These are phyloP conservation scores for Seiridium cupressi DNA, from an alignment of 2,329 filamentous ascomycete species.

Conservation along the genomic window DNA sequence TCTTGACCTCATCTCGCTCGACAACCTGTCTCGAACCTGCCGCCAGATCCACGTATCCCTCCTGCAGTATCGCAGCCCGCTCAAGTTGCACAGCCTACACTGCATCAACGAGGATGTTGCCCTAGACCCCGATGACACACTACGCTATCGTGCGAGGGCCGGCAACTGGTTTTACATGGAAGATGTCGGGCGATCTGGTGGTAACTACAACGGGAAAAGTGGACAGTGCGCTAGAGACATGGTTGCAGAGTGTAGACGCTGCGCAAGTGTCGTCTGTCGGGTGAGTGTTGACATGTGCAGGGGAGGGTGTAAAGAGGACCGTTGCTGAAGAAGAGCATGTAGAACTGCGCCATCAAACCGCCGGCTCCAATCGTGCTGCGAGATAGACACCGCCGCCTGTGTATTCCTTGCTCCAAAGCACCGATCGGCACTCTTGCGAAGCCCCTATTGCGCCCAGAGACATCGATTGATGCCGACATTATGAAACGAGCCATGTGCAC, in stretches of 20 bases:
- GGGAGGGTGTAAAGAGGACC: too few relatives aligned
- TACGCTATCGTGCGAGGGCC: conserved; percentile 57
- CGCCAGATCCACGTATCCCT: conserved; percentile 76
- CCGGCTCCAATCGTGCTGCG: conserved; percentile 66
- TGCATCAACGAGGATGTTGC: conserved; percentile 70
- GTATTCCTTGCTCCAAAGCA: conserved; percentile 69
- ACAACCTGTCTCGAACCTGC: conserved; percentile 79
- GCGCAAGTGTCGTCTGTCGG: conserved; percentile 75
- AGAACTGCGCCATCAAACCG: conserved; percentile 91
- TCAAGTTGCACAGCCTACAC: conserved; percentile 73
- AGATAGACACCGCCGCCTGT: conserved; percentile 78
- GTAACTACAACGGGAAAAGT: conserved; percentile 63
- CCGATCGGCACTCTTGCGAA: conserved; percentile 59
- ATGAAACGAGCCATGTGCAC: conserved; percentile 56
- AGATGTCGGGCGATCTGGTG: conserved; percentile 41
- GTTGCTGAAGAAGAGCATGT: conserved; percentile 5
- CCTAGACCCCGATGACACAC: conserved; percentile 53
- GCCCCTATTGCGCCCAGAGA: conserved; percentile 40
- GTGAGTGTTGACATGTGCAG: conserved; percentile 46
- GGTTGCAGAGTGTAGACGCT: conserved; percentile 80
- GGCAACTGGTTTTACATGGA: conserved; percentile 61
- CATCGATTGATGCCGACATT: conserved; percentile 49
- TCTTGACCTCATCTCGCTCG: conserved; percentile 84
- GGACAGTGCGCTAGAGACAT: conserved; percentile 83
- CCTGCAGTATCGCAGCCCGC: conserved; percentile 71